Evolutionary conservation across 2,329 filamentous ascomycete genomes (phyloP).

Genomic region (Claviceps cyperi): DNA sequence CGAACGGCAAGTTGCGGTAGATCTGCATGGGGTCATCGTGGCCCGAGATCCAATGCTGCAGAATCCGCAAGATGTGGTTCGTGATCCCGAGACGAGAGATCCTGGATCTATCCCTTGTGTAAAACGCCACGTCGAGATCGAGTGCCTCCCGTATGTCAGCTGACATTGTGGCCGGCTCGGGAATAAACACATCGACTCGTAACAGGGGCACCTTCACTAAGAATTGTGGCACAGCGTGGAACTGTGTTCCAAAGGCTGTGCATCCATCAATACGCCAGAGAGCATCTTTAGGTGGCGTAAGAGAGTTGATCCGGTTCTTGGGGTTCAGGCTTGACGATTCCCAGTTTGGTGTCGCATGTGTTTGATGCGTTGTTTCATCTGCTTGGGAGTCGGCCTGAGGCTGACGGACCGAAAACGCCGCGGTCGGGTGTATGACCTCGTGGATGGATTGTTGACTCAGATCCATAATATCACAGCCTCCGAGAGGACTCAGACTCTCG

Average conservation of each 20-base stretch:
- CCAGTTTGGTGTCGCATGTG: constrained; percentile 21
- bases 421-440: constrained; percentile 44
- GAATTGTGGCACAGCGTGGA: constrained; percentile 41
- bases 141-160: constrained; percentile 29
- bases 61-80: constrained; percentile 36
- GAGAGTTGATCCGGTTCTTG: constrained; percentile 45
- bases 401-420: constrained; percentile 25
- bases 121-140: constrained; percentile 35
- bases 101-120: constrained; percentile 35
- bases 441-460: constrained; percentile 37
- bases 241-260: constrained; percentile 41
- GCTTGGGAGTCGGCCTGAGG: not conserved
- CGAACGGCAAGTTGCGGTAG: constrained; percentile 38
- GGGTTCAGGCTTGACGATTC: constrained; percentile 38
- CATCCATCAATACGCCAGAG: constrained; percentile 47
- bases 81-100: constrained; percentile 36
- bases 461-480: constrained; percentile 29
- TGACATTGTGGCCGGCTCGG: constrained; percentile 30
- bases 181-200: constrained; percentile 44
- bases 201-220: constrained; percentile 30
- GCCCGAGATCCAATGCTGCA: constrained; percentile 34
- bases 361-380: constrained; percentile 1
- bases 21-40: constrained; percentile 16
- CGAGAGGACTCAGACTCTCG: not conserved
- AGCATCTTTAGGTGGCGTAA: constrained; percentile 27